Base-by-base conservation (phyloP, 345 rosid genomes). In the Populus alba region DNA sequence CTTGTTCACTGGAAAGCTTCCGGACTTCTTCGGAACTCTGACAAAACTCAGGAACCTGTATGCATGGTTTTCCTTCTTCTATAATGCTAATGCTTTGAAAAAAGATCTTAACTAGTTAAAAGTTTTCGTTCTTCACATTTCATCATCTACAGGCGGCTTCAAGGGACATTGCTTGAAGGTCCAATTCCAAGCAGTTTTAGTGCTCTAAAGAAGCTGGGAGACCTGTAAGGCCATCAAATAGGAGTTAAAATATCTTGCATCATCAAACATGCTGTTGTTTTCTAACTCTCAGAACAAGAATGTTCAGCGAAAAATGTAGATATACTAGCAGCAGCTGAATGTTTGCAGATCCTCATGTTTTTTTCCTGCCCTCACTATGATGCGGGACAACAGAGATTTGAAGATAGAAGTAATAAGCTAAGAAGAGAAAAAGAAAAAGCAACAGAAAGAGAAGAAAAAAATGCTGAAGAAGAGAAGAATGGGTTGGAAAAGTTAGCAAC, bases 151-250 rank as follows among this genome's bases (percentile, higher is more conserved):
- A 90, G 91, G 74, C 78, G 90, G 27, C 77, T 88, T 71, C 87
- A 88, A 75, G 91, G 92, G 41, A 87, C 89, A 0, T 35, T 67
- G 74, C 90, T 90, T 20, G 83, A 85, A 82, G 92, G 92, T 78
- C 90, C 91, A 29, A 88, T 90, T 22, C 92, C 92, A 49, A 77
- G 72, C 80, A 90, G 75, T 80, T 87, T 88, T 12, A 75, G 74
- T 2, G 81, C 80, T 75, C 82, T 89, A 16, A 78, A 80, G 47
- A 88, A 87, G 67, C 75, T 90, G 73, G 80, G 81, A 22, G 85
- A 81, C 83, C 81, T 90, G 91, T 90, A 84, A 84, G 87, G 59
- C 62, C 61, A 71, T 75, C 12, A 25, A 22, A 15, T 77, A 29
- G 35, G 51, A 17, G 18, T 62, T 8, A 23, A 37, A 31, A 15